phyloP scores from a whole-genome alignment of 176 grass and related monocot species.

The Oryza glaberrima region DNA sequence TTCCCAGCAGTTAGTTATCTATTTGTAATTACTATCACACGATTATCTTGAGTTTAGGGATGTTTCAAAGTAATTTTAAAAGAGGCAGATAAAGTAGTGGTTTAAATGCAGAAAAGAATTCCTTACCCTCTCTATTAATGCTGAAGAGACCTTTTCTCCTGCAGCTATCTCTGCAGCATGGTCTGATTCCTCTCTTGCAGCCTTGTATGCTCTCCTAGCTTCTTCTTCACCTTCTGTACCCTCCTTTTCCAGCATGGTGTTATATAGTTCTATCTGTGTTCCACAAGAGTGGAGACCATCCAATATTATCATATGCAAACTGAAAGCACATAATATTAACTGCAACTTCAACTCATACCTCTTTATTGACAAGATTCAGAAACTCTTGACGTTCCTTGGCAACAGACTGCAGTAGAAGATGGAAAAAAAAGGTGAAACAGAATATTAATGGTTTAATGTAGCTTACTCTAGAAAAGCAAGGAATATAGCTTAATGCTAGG shows the following conservation, averaged over 20 bases:
- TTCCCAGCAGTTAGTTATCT: background rate
- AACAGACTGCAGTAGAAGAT: slow-evolving; percentile 69
- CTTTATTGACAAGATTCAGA: slow-evolving; percentile 90
- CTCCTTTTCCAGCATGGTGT: slow-evolving; percentile 78
- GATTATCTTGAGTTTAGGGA: slow-evolving; percentile 15
- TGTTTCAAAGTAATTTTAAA: slow-evolving; percentile 28
- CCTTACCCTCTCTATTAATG: slow-evolving; percentile 88
- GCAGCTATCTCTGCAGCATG: slow-evolving; percentile 72
- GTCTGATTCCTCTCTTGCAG: slow-evolving; percentile 75
- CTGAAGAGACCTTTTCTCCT: slow-evolving; percentile 76
- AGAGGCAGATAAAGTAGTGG: slow-evolving; percentile 5
- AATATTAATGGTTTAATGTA: slow-evolving; percentile 34
- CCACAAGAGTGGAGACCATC: background rate
- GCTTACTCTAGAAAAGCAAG: slow-evolving; percentile 17
- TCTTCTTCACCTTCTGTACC: slow-evolving; percentile 94
- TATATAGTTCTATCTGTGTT: slow-evolving; percentile 93
- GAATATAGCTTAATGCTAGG: slow-evolving; percentile 30
- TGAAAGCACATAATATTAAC: slow-evolving; percentile 16
- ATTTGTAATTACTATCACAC: slow-evolving; percentile 7
- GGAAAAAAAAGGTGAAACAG: background rate
- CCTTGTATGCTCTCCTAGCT: slow-evolving; percentile 85
- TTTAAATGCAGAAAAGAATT: slow-evolving; percentile 13
- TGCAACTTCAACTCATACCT: slow-evolving; percentile 54
- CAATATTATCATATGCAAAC: slow-evolving; percentile 42
- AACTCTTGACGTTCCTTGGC: slow-evolving; percentile 88